phyloP scores from a whole-genome alignment of 306 rosid species.

The Hylodesmum podocarpum region DNA sequence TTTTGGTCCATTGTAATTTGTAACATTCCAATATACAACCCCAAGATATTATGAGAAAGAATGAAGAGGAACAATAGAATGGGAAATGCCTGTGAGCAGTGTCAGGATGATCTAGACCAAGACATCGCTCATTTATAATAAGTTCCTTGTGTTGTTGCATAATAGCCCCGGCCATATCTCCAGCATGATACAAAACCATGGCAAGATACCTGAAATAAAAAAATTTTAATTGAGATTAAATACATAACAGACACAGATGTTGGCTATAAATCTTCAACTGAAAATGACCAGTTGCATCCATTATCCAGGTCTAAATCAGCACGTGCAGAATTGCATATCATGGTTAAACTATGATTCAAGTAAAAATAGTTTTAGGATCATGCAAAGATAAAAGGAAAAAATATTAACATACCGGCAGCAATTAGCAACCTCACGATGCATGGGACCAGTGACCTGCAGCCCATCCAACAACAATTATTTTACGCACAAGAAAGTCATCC shows the following conservation, averaged over 20 bases:
- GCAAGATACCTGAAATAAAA: conserved; percentile 90
- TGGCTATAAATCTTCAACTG: background rate
- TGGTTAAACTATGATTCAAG: background rate
- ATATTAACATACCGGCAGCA: conserved; percentile 79
- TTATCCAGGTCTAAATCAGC: background rate
- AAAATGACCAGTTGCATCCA: background rate
- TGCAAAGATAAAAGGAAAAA: background rate
- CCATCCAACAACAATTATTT: conserved; percentile 21
- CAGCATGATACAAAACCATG: conserved; percentile 98
- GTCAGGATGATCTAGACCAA: conserved; percentile 98
- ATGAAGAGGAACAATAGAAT: background rate
- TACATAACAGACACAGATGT: background rate
- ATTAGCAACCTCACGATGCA: conserved; percentile 99
- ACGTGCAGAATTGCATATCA: conserved; percentile 10
- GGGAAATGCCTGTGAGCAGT: conserved; percentile 88
- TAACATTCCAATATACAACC: conserved; percentile 6
- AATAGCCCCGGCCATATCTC: conserved; percentile 98
- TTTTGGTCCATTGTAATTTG: background rate
- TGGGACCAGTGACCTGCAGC: conserved; percentile 92
- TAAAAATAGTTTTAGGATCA: background rate
- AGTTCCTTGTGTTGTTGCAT: conserved; percentile 97
- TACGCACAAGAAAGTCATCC: conserved; percentile 22
- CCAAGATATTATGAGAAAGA: conserved; percentile 15
- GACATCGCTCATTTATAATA: conserved; percentile 93
- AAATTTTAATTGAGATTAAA: conserved; percentile 1